These are phyloP conservation scores for Podospora comata DNA, from an alignment of 495 filamentous ascomycete genomes.

Conservation along the genomic window DNA sequence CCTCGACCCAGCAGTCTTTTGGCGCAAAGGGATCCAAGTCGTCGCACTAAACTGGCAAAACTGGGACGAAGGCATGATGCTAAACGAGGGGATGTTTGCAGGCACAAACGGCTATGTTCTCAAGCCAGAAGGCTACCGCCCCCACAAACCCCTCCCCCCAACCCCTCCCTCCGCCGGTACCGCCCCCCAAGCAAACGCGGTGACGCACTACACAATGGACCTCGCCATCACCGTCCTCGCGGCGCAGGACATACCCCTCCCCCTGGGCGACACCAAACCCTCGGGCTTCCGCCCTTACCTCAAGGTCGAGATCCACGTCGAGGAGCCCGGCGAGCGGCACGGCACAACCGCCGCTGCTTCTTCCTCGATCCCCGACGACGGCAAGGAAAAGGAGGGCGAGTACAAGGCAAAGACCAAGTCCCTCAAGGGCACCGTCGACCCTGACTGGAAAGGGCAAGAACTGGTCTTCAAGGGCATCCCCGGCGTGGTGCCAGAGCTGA, in stretches of 20 bases:
- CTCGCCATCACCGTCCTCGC: conserved; percentile 55
- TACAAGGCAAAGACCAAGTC: conserved; percentile 69
- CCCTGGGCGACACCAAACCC: conserved; percentile 52
- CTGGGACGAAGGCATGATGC: conserved; percentile 89
- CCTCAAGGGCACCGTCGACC: conserved; percentile 55
- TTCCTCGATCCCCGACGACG: conserved; percentile 15
- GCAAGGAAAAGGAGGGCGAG: conserved; percentile 51
- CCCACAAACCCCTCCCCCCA: background rate
- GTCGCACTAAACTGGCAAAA: conserved; percentile 95
- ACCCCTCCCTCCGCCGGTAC: conserved; percentile 3
- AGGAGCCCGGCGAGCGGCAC: conserved; percentile 53
- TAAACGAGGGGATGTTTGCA: conserved; percentile 89
- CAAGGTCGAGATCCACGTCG: conserved; percentile 77
- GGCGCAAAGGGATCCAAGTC: conserved; percentile 86
- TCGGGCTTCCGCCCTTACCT: conserved; percentile 71
- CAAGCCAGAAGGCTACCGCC: conserved; percentile 56
- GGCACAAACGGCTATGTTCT: conserved; percentile 77
- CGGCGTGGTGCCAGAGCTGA: conserved; percentile 71
- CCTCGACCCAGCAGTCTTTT: conserved; percentile 76
- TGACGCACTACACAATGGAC: conserved; percentile 48
- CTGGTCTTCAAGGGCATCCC: conserved; percentile 59
- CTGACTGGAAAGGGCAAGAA: conserved; percentile 66
- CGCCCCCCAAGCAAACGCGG: conserved; percentile 31
- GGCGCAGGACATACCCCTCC: conserved; percentile 55
- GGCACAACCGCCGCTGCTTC: conserved; percentile 20